Base-by-base conservation (phyloP, 1,284 basidiomycete species). In the Malassezia equina region DNA sequence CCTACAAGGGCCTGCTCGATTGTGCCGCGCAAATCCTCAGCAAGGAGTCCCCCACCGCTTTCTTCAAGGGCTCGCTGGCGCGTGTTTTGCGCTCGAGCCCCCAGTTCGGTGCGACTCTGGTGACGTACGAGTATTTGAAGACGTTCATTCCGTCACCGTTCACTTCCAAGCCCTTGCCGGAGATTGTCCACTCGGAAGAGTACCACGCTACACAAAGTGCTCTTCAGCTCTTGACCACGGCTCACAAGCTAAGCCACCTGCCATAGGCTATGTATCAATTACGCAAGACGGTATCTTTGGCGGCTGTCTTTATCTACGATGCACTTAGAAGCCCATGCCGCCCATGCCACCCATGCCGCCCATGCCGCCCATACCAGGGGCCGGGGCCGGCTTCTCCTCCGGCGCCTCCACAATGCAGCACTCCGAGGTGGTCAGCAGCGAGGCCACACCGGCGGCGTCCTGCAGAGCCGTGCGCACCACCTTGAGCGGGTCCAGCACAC, bases 31-130 rank as follows among this genome's bases (percentile, higher is more conserved):
- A 86, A 76, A 96, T 98, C 62, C 84, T 75, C 57, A 56, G 63
- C 15, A 88, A 91, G 76, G 89, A 91, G 73, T 89, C 88, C 7
- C 86, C 87, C 75, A 80, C 78, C 43, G 93, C 94, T 8, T 79
- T 98, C 61, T 98, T 88, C 83, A 98, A 96, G 77, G 94, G 93
- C 49, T 90, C 90, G 47, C 81, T 87, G 25, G 93, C 93, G 40
- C 87, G 91, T 64, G 80, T 95, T 47, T 78, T 94, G 56, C 81
- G 91, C 64, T 88, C 86, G 50, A 74, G 69, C 21, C 78, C 78
- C 17, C 77, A 78, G 52, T 93, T 91, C 72, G 88, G 88, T 50
- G 94, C 91, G 65, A 98, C 93, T 21, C 80, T 98, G 25, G 84
- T 94, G 59, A 85, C 83, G 32, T 89, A 89, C 77, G 87, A 90